Base-by-base conservation (phyloP, 2,329 filamentous ascomycete species). In the Fusarium robinianum region DNA sequence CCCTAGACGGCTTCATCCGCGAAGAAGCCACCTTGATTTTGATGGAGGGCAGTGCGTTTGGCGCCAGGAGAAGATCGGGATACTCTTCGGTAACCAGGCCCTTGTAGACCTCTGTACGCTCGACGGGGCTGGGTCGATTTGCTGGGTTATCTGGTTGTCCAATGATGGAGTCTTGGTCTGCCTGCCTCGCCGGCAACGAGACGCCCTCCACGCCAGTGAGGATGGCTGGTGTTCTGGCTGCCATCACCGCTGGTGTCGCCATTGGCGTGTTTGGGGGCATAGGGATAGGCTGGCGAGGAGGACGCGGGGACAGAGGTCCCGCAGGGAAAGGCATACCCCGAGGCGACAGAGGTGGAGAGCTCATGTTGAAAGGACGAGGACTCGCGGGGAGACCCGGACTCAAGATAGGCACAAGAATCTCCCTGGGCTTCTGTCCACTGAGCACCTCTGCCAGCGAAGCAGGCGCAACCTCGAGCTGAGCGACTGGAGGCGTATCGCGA, bases 11-110 rank as follows among this genome's bases (percentile, higher is more conserved):
- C 63, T 89, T 90, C 75, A 99, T 84, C n/a, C 94, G 84, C 15
- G 94, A 97, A 5, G 94, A 97, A 4, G 90, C 89, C 4, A 96
- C 92, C 64, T 81, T 88, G 33, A 96, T 84, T 52, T 87, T 81
- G 42, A 99, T 86, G 2, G 88, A 89, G 4, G 89, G 87, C 6
- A 99, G 75, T 5, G 91, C 90, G 64, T 95, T 95, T 0, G 94
- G 92, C 8, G 90, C 84, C 2, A 99, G 75, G 15, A 97, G 72
- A 6, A 97, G 77, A 51, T 89, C 87, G 1, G 92, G 90, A 63
- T 90, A 92, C 54, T 95, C 88, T 0, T 96, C 90, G 0, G 87
- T 90, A 5, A 90, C 77, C 15, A 96, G 78, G 1, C 90, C 90
- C 58, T 78, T 85, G 65, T 84, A 95, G 15, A 96, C 81, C 43